phyloP scores from a whole-genome alignment of 1,139 yeast species.

The Debaryomyces udenii region DNA sequence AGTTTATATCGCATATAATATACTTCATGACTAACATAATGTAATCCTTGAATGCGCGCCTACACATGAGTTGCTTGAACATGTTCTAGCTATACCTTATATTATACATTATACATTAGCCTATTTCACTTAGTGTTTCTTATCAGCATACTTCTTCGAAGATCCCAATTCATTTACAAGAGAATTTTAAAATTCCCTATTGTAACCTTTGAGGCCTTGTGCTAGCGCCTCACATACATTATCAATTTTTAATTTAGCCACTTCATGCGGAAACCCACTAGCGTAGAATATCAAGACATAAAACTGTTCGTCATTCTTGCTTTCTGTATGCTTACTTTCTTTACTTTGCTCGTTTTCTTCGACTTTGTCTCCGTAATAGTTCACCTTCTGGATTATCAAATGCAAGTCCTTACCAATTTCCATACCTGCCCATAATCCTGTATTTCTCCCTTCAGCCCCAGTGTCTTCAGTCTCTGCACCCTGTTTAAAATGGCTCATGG shows the following conservation, averaged over 20 bases:
- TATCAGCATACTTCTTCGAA: too few relatives aligned
- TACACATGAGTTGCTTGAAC: too few relatives aligned
- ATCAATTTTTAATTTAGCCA: conserved; percentile 49
- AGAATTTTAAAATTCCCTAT: too few relatives aligned
- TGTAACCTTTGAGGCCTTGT: conserved; percentile 38
- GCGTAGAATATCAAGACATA: conserved; percentile 39
- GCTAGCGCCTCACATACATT: conserved; percentile 33
- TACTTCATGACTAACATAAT: neutral
- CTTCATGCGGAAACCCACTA: conserved; percentile 36
- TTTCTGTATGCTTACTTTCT: neutral
- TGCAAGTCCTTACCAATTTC: conserved; percentile 35
- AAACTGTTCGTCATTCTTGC: conserved; percentile 16
- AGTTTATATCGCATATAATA: conserved; percentile 9
- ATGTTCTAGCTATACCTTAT: too few relatives aligned
- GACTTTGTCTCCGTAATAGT: conserved; percentile 8
- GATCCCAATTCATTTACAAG: too few relatives aligned
- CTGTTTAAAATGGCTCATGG: conserved; percentile 38
- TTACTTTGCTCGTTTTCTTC: conserved; percentile 12
- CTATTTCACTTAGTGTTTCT: too few relatives aligned
- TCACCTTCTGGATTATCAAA: conserved; percentile 31
- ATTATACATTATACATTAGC: neutral
- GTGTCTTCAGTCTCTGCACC: conserved; percentile 11
- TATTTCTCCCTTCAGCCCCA: conserved; percentile 6
- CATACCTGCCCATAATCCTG: conserved; percentile 35
- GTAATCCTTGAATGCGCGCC: too few relatives aligned